These are phyloP conservation scores for Aspergillus aculeatus DNA, from an alignment of 2,329 filamentous ascomycete genomes.

Conservation along the genomic window DNA sequence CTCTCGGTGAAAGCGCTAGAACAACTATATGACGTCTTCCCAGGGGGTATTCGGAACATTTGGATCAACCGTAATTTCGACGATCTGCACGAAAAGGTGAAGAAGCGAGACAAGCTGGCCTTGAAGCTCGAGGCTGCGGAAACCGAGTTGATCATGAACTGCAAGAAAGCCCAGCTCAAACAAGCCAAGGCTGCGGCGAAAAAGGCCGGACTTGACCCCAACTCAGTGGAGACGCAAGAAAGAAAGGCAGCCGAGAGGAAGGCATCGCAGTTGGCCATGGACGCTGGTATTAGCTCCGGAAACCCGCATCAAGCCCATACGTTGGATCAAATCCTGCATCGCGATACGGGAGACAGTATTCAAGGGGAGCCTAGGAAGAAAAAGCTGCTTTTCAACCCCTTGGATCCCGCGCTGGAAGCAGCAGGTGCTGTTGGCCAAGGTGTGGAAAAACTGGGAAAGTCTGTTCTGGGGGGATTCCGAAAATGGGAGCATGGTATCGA, in stretches of 20 bases:
- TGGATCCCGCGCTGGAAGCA: conserved; percentile 51
- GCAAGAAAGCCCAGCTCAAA: conserved; percentile 77
- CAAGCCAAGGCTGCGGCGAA: conserved; percentile 63
- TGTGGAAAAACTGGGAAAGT: conserved; percentile 46
- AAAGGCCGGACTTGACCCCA: conserved; percentile 51
- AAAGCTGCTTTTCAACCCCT: conserved; percentile 20
- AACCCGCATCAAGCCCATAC: conserved; percentile 58
- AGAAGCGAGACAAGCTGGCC: conserved; percentile 70
- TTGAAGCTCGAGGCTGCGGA: conserved; percentile 74
- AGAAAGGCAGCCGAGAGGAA: conserved; percentile 53
- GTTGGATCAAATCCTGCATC: conserved; percentile 46
- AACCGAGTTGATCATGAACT: conserved; percentile 76
- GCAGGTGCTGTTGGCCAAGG: conserved; percentile 54
- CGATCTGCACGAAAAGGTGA: conserved; percentile 78
- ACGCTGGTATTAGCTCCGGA: conserved; percentile 55
- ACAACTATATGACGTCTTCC: conserved; percentile 91
- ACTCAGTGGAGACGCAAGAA: conserved; percentile 40
- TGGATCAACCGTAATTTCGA: conserved; percentile 95
- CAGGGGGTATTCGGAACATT: conserved; percentile 89
- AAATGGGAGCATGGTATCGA: conserved; percentile 41
- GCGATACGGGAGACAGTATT: conserved; percentile 13
- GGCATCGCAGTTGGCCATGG: conserved; percentile 46
- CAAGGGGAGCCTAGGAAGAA: conserved; percentile 18
- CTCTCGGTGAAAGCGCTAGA: conserved; percentile 76
- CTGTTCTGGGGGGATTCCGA: conserved; percentile 45